phyloP scores from a whole-genome alignment of 306 rosid species.

The Styphnolobium japonicum region DNA sequence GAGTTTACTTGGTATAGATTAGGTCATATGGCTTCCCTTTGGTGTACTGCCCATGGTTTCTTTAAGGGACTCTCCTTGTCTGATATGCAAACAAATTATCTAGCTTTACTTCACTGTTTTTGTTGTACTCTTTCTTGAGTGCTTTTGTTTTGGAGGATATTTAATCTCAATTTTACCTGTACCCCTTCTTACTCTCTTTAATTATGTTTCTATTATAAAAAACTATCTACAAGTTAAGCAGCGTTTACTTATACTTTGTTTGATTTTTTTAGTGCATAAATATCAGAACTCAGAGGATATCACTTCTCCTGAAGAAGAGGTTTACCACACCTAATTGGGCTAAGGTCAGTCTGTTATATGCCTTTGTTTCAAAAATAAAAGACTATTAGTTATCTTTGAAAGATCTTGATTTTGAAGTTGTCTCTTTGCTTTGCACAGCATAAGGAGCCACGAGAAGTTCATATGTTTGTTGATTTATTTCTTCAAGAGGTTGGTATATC shows the following conservation, averaged over 20 bases:
- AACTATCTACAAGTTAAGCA: neutral
- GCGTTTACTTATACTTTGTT: constrained; percentile 11
- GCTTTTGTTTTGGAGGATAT: constrained; percentile 9
- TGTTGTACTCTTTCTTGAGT: constrained; percentile 2
- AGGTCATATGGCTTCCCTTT: neutral
- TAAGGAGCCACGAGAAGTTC: constrained; percentile 98
- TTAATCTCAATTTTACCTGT: neutral
- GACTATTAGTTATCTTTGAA: constrained; percentile 8
- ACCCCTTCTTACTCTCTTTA: neutral
- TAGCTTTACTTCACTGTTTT: constrained; percentile 6
- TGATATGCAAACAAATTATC: constrained; percentile 19
- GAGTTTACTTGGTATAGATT: neutral
- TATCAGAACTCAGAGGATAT: constrained; percentile 79
- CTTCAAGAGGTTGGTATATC: constrained; percentile 78
- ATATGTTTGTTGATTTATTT: constrained; percentile 91
- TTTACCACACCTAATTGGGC: constrained; percentile 90
- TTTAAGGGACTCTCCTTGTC: neutral
- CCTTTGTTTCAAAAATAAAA: neutral
- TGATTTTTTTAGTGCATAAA: constrained; percentile 66
- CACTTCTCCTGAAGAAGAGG: constrained; percentile 83
- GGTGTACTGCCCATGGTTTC: constrained; percentile 11
- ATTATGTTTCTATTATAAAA: neutral
- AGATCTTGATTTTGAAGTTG: constrained; percentile 25
- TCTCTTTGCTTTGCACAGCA: constrained; percentile 59
- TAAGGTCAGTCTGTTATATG: constrained; percentile 56